These are phyloP conservation scores for Schizosaccharomyces osmophilus DNA, from an alignment of 805 yeast species.

Conservation along the genomic window DNA sequence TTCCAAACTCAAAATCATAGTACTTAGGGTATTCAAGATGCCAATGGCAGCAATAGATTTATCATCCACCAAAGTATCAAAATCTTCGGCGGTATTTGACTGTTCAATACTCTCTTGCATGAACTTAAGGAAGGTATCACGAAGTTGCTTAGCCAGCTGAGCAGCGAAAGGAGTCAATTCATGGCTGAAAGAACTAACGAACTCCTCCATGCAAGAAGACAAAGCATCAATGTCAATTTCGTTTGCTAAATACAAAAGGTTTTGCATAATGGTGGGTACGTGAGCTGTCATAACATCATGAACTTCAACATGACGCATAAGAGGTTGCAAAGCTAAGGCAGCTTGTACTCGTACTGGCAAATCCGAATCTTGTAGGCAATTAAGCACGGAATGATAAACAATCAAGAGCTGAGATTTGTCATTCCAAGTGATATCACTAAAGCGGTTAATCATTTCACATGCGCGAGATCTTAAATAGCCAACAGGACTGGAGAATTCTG, in stretches of 20 bases:
- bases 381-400: slow-evolving; percentile 17
- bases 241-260: slow-evolving; percentile 45
- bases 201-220: slow-evolving; percentile 80
- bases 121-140: slow-evolving; percentile 38
- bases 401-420: slow-evolving; percentile 33
- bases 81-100: slow-evolving; percentile 18
- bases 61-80: slow-evolving; percentile 14
- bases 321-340: slow-evolving; percentile 64
- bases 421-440: slow-evolving; percentile 36
- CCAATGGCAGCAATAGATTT: slow-evolving; percentile 68
- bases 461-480: slow-evolving; percentile 45
- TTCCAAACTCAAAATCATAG: slow-evolving; percentile 62
- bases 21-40: slow-evolving; percentile 54
- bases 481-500: slow-evolving; percentile 36
- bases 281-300: slow-evolving; percentile 40
- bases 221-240: slow-evolving; percentile 70
- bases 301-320: slow-evolving; percentile 38
- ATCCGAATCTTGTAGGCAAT: slow-evolving; percentile 23
- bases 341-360: slow-evolving; percentile 66
- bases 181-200: slow-evolving; percentile 68
- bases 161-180: slow-evolving; percentile 79
- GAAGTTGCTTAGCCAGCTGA: slow-evolving; percentile 27
- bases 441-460: slow-evolving; percentile 24
- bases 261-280: slow-evolving; percentile 64
- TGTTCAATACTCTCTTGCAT: slow-evolving; percentile 43